Conservation (phyloP, 1,139 yeast genomes). For the Blastobotrys malaysiensis region DNA sequence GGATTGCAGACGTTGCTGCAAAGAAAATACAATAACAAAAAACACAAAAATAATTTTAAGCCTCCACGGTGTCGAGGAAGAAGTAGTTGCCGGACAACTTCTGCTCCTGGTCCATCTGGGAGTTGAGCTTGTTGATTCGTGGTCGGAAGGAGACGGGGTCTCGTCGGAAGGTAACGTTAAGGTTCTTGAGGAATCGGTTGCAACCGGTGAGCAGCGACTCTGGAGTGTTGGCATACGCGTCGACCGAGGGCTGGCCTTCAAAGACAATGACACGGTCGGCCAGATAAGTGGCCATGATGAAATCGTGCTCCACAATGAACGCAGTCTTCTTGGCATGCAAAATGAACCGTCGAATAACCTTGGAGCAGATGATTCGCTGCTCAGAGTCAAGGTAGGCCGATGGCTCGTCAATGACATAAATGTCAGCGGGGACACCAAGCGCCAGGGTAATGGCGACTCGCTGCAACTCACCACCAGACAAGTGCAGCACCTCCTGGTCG, state of each 20-base stretch:
- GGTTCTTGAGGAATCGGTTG: conserved; percentile 91
- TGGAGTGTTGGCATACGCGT: conserved; percentile 79
- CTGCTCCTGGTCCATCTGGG: conserved; percentile 98
- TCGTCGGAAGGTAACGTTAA: conserved; percentile 97
- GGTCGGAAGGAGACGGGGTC: conserved; percentile 98
- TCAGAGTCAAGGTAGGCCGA: conserved; percentile 98
- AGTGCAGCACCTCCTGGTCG: conserved; percentile 94
- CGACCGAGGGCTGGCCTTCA: conserved; percentile 87
- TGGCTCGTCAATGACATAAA: conserved; percentile 95
- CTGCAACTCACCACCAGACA: conserved; percentile 99
- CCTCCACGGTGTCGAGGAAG: conserved; percentile 60
- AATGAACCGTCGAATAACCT: conserved; percentile 94
- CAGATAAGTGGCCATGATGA: conserved; percentile 98
- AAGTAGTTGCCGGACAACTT: conserved; percentile 86
- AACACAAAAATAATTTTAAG: conserved; percentile 1
- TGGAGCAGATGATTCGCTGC: conserved; percentile 98
- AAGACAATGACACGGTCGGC: conserved; percentile 98
- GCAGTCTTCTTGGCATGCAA: conserved; percentile 97
- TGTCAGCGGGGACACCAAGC: conserved; percentile 91
- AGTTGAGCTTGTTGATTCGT: conserved; percentile 93
- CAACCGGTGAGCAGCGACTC: conserved; percentile 95
- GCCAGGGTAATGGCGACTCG: conserved; percentile 97
- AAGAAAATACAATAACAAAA: background rate
- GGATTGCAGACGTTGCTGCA: no score
- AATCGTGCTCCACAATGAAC: conserved; percentile 98